Evolutionary conservation across 129 eudicot species (phyloP), one percentile per base, ranked within the genome.

Genomic region (Artemisia argyi): DNA sequence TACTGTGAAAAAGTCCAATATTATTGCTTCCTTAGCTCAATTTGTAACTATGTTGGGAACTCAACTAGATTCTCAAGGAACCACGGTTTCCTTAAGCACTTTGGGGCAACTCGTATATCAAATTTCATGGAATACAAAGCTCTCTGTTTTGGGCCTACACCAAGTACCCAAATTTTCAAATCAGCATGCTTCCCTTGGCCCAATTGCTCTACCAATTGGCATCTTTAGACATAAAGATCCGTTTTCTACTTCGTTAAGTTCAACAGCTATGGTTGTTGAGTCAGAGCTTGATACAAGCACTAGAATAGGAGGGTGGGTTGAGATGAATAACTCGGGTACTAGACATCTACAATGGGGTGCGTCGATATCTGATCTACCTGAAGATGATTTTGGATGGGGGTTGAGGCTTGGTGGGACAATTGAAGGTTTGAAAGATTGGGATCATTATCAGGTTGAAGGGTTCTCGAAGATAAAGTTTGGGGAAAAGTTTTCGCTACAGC

Each of bases 351-450:
- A 86, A 8, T 94, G 96, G 98, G 95, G 92, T 22, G 74, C 81
- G 61, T 76, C 82, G 55, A 75, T 90, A 75, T 79, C 80, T 11
- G 98, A 94, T 83, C 81, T 83, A 3, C 97, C 98, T 47, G 96
- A 90, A 63, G 90, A 93, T 72, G 98, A 88, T 63, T 50, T 94
- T 50, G 98, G 98, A 22, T 90, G 97, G 97, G 98, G 98, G 58
- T 57, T 87, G 76, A 85, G 69, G 65, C 20, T 94, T 65, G 93
- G 92, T 44, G 98, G 98, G 49, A 39, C 46, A 39, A 39, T 39
- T 39, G 46, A 39, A 39, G 46, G 46, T 39, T 76, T 82, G 12
- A 71, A 66, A 59, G 73, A 22, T 71, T 85, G 85, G 87, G 88
- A 94, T 18, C 96, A 73, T 73, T 84, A 79, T 59, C 87, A 88